Evolutionary conservation across 2,329 filamentous ascomycete genomes (phyloP).

Genomic region (Fusarium penzigii): DNA sequence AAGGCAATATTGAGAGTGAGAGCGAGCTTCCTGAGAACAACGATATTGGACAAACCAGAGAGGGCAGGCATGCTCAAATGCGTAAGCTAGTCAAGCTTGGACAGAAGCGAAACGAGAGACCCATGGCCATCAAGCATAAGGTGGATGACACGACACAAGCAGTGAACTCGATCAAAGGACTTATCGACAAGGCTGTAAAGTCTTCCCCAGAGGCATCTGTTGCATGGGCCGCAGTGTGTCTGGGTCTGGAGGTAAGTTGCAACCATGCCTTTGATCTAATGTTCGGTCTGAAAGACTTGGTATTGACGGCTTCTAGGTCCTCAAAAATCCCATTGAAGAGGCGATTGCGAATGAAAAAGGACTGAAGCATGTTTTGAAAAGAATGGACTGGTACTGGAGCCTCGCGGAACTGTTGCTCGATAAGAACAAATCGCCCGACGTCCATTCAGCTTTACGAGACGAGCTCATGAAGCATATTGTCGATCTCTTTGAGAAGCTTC

Average conservation of each 20-base stretch:
- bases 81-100: conserved; percentile 2
- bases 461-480: conserved; percentile 1
- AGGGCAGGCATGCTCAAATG: conserved; percentile 6
- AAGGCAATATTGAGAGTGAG: neutral
- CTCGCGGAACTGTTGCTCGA: conserved; percentile 33
- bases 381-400: conserved; percentile 41
- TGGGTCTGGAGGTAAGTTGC: conserved; percentile 34
- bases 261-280: neutral
- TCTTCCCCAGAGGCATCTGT: conserved; percentile 35
- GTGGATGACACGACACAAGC: conserved; percentile 1
- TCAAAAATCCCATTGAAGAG: neutral
- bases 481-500: conserved; percentile 5
- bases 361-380: conserved; percentile 35
- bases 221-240: conserved; percentile 37
- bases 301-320: neutral
- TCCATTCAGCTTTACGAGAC: neutral
- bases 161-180: neutral
- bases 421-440: conserved; percentile 16
- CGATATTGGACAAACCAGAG: neutral
- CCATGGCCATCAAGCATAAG: neutral
- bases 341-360: conserved; percentile 30
- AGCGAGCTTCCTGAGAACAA: neutral
- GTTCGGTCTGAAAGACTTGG: no score
- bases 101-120: conserved; percentile 3
- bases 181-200: conserved; percentile 24